Base-by-base conservation (phyloP, 192 early-diverging fungal genomes). In the Rhizoclosmatium globosum region DNA sequence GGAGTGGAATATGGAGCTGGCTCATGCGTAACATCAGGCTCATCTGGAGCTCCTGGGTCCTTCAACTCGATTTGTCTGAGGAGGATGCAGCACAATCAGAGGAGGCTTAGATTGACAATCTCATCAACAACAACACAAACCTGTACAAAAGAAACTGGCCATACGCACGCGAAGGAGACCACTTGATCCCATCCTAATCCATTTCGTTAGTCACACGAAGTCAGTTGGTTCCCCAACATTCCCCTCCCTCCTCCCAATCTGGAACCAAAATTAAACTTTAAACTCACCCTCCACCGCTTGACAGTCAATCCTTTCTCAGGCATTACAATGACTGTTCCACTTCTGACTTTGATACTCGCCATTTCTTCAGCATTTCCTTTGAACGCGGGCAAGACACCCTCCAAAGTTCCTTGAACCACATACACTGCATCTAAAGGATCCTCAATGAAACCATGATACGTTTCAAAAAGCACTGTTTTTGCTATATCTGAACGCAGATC, bases 281-380 rank as follows among this genome's bases (percentile, higher is more conserved):
- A 57, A 57, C 64, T 65, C 64, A 65, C 64, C 64, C 15, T 38
- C 64, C 64, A 65, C 39, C 64, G 17, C 31, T 65, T 65, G 11
- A 38, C 64, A 31, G 39, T 23, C 13, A 17, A 38, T 17, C 64
- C 17, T 13, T 38, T 65, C 39, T 65, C 64, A n/a, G 64, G 64
- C n/a, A 65, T 38, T 21, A 65, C 64, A 65, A 31, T 13, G 39
- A 65, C 64, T 13, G 64, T 23, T 21, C 64, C 64, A 65, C 64
- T 65, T 15, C 64, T 17, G 39, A 65, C 64, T 21, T 65, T 15
- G 15, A 65, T 23, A 11, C 31, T 11, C 0, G 64, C 13, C 64
- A 65, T 65, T 23, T 65, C 64, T 15, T 23, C 64, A 15, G 64
- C 13, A 31, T 11, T 65, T 15, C 64, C 64, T 17, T 17, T 21